Base-by-base conservation (phyloP, 2,329 filamentous ascomycete genomes). In the Apiospora aurea region DNA sequence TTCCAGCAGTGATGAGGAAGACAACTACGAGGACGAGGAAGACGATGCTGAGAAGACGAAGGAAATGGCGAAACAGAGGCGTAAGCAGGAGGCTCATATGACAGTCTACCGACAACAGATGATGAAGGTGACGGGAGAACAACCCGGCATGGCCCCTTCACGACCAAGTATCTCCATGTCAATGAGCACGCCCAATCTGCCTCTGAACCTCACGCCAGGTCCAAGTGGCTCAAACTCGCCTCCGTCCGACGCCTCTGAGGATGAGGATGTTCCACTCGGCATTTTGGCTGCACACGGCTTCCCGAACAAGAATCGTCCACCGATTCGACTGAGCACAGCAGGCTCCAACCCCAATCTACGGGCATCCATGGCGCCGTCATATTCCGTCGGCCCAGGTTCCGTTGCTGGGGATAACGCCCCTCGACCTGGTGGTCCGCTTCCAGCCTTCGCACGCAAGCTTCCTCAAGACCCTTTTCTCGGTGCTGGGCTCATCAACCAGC, bases 61-160 rank as follows among this genome's bases (percentile, higher is more conserved):
- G 79, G 88, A 93, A 79, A 87, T 92, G 67, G 90, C 92, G 24
- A 93, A 91, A 80, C 94, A 96, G 80, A 88, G 95, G 74, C 90
- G 91, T 77, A 96, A 95, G 85, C 95, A 97, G 80, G 94, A 97
- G 81, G 95, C 95, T 16, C 94, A 96, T 80, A 92, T 97, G 86
- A 89, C 94, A 1, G 92, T 97, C 1, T 97, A 97, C 81, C 90
- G 95, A 72, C 95, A 97, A 81, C 93, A 96, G 82, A 97, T 97
- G 95, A 97, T 96, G 93, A 97, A 97, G 83, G 93, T 96, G 43
- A 97, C 94, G 0, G 95, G 95, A 67, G 94, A 96, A 76, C 84
- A 90, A 29, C 81, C 87, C 5, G 81, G 86, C 14, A 82, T 84
- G 57, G 76, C 82, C 16, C 81, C 84, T 14, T 81, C 86, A 38